Base-by-base conservation (phyloP, 148 eudicot genomes). In the Mesembryanthemum crystallinum region DNA sequence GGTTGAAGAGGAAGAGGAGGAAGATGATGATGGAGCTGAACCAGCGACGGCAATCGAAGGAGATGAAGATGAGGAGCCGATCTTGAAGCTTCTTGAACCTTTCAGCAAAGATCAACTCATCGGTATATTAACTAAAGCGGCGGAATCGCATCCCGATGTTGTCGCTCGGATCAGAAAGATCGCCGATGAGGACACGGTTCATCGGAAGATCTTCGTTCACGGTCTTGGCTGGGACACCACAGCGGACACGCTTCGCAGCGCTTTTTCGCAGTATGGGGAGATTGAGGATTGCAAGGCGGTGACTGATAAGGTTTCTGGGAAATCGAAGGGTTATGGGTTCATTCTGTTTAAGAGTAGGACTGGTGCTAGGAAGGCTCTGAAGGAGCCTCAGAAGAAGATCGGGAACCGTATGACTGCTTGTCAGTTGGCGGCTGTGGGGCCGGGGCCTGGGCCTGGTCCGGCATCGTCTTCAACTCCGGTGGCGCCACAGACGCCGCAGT, bases 241-340 rank as follows among this genome's bases (percentile, higher is more conserved):
- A 3, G 80, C 90, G 0, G 98, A 95, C 14, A 86, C 90, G 1
- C 81, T 95, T 0, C 73, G 85, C 0, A 28, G 60, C 0, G 89
- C 82, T 8, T 95, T 90, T 23, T 72, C 74, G 0, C 83, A 87
- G 76, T 92, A 85, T 62, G 99, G 99, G 0, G 97, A 89, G 59
- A 91, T 95, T 27, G 97, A 95, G 77, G 99, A 95, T 67, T 95
- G 99, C 61, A 95, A 91, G 64, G 94, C 88, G 0, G 97, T 95
- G 0, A 30, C 45, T 0, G 99, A 95, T 55, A 95, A 92, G 67
- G 47, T 79, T 0, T 78, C 97, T 0, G 97, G 96, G 1, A 92
- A 90, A 52, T 92, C 98, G 1, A 95, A 95, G 30, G 99, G 99
- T 1, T 95, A 95, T 15, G 99, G 92, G 0, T 95, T 95, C 39